Conservation (phyloP, 805 yeast species). For the Candida pseudofarinosa region DNA sequence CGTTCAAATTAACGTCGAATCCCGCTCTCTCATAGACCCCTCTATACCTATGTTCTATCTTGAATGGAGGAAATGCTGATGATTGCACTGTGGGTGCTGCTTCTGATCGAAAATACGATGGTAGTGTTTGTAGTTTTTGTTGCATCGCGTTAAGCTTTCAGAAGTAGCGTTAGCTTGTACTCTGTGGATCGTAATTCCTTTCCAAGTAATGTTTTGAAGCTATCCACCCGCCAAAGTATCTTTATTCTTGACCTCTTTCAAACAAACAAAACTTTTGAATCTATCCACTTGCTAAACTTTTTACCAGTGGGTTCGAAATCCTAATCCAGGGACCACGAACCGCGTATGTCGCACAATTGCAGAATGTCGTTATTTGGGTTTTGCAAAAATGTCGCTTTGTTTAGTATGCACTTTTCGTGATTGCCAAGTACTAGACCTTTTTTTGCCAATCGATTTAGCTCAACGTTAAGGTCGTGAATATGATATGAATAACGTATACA, state of each 20-base stretch:
- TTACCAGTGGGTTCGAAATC: background rate
- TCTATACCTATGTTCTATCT: conserved; percentile 54
- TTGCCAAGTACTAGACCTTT: too few species aligned
- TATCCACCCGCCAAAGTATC: background rate
- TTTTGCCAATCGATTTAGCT: too few species aligned
- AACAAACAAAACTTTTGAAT: background rate
- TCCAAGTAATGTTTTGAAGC: background rate
- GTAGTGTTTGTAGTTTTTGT: conserved; percentile 8
- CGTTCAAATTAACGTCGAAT: conserved; percentile 47
- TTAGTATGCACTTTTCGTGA: too few species aligned
- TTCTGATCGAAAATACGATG: conserved; percentile 17
- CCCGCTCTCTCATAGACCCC: conserved; percentile 84
- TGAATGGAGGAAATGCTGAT: conserved; percentile 68
- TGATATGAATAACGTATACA: conserved; percentile 17
- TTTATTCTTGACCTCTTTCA: background rate
- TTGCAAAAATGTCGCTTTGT: too few species aligned
- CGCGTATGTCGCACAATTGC: background rate
- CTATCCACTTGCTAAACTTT: background rate
- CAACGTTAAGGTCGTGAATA: background rate
- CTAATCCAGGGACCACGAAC: background rate
- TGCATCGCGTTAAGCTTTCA: background rate
- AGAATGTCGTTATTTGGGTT: too few species aligned
- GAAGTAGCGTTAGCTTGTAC: background rate
- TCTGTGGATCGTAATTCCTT: background rate
- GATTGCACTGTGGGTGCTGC: conserved; percentile 26